These are phyloP conservation scores for Diaporthe ilicicola DNA, from an alignment of 2,329 filamentous ascomycete genomes.

Conservation along the genomic window DNA sequence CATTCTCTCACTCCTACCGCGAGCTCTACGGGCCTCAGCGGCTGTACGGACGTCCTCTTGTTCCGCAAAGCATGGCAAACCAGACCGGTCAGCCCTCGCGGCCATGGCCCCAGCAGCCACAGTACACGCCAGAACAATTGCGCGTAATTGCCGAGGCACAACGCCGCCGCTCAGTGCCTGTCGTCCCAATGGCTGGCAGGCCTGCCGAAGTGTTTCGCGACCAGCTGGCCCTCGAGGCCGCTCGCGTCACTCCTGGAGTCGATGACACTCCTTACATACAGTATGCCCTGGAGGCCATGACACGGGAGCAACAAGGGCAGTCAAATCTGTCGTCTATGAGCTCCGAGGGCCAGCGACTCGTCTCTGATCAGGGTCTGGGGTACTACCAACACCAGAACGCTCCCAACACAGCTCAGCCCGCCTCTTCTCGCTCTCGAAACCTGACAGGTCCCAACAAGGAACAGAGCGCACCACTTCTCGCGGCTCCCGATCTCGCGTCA, in stretches of 20 bases:
- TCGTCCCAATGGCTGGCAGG: conserved; percentile 25
- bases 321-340: conserved; percentile 58
- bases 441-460: conserved; percentile 27
- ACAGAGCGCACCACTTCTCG: conserved; percentile 30
- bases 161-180: conserved; percentile 12
- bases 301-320: conserved; percentile 71
- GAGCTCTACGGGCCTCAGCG: conserved; percentile 56
- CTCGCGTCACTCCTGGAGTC: conserved; percentile 75
- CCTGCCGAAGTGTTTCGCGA: conserved; percentile 54
- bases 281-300: conserved; percentile 89
- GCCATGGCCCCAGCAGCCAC: conserved; percentile 33
- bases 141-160: conserved; percentile 32
- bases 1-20: conserved; percentile 44
- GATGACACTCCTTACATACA: conserved; percentile 90
- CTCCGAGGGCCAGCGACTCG: conserved; percentile 38
- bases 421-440: background rate
- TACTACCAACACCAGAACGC: conserved; percentile 42
- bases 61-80: conserved; percentile 34
- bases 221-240: conserved; percentile 57
- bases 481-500: conserved; percentile 19
- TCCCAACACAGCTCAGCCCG: conserved; percentile 3
- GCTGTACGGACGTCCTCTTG: conserved; percentile 46
- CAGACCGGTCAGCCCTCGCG: conserved; percentile 37
- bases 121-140: conserved; percentile 35
- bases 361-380: conserved; percentile 50